Evolutionary conservation across 23 red algal species (phyloP), one percentile per base, ranked within the genome.

Genomic region (Chondrus crispus): DNA sequence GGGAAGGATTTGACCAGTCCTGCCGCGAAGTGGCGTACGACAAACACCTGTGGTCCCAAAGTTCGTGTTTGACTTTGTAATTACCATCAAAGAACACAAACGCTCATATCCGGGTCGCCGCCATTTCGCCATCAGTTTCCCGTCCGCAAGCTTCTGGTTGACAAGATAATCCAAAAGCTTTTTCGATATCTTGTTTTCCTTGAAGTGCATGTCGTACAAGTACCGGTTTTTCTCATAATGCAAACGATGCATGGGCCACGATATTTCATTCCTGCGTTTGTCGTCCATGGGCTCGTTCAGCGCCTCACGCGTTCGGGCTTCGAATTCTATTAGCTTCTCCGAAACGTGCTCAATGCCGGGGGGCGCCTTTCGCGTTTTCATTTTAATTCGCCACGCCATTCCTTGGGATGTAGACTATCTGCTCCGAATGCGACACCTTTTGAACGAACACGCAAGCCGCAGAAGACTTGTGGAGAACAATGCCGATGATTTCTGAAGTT

Each of bases 171-270:
- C 64, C 20, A 91, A 82, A 20, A 94, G 74, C 80, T 90, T 77
- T 44, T 90, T 74, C 33, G 84, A 91, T 8, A 98, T 94, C 16
- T 44, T 33, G 50, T 86, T 77, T 73, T 88, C 73, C 46, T 73
- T 75, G 78, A 90, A 90, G 55, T 88, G 86, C 82, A 93, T 55
- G 35, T 97, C 84, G 69, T 89, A 91, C n/a, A 98, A 66, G 57
- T 85, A 93, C 62, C 95, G 91, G 86, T 98, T 98, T 62, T 93
- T 93, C 85, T 98, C 62, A 50, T 78, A 98, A 62, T 98, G 90
- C 9, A 94, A 52, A 55, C 88, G 87, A 69, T 93, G 90, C 66
- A 98, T 93, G 18, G 82, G 84, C 95, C 95, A 98, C 9, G 90
- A 48, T 5, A 93, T 84, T 76, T 98, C 91, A 48, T 85, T 88